phyloP scores from a whole-genome alignment of 805 yeast genomes.

The Kazachstania psychrophila region DNA sequence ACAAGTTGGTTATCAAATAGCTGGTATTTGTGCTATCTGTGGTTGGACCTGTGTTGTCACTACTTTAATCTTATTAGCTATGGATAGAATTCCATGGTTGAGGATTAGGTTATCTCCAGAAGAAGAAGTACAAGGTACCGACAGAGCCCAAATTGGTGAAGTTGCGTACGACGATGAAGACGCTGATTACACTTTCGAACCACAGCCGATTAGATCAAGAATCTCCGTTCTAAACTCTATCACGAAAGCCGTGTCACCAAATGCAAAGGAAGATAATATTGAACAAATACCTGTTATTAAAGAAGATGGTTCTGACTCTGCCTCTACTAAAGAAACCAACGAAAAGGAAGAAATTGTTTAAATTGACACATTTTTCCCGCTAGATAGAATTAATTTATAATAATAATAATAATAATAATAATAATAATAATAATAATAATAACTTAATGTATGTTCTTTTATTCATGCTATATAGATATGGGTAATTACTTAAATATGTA shows the following conservation, averaged over 20 bases:
- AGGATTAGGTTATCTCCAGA: constrained; percentile 76
- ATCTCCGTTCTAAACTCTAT: constrained; percentile 18
- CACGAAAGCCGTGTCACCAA: constrained; percentile 5
- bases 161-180: constrained; percentile 52
- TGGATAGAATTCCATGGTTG: constrained; percentile 74
- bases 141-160: constrained; percentile 85
- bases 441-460: background rate
- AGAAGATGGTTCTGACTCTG: background rate
- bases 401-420: constrained; percentile 2
- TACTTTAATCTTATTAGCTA: constrained; percentile 49
- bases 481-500: constrained; percentile 1
- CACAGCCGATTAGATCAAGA: constrained; percentile 69
- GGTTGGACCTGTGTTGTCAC: constrained; percentile 72
- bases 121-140: constrained; percentile 83
- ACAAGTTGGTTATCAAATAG: constrained; percentile 84
- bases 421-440: background rate
- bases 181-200: constrained; percentile 56
- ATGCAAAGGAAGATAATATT: constrained; percentile 30
- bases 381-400: background rate
- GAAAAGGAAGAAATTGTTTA: constrained; percentile 1
- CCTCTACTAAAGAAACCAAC: background rate
- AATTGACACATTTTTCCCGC: background rate
- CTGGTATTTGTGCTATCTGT: constrained; percentile 62
- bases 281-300: constrained; percentile 4
- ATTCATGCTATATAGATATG: too few species aligned